Evolutionary conservation across 192 early-diverging fungal species (phyloP).

Genomic region (Coemansia sp.): DNA sequence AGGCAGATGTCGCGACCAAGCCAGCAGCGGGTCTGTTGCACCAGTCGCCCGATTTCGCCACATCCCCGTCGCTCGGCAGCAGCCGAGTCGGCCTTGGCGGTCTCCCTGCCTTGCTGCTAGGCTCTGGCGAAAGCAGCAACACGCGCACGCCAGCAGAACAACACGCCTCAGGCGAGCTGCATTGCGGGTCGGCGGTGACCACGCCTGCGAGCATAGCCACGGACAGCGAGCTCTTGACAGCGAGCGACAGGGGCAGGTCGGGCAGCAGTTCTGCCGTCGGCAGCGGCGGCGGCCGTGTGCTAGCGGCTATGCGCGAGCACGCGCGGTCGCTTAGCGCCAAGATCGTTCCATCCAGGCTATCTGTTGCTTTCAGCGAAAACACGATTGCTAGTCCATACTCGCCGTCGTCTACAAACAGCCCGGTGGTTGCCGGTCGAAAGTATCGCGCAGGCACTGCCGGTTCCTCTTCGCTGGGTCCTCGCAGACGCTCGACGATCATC

Average conservation of each 20-base stretch:
- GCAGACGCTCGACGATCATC: slow-evolving; percentile 5
- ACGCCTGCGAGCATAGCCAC: slow-evolving; percentile 30
- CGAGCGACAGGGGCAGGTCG: background rate
- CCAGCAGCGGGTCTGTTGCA: background rate
- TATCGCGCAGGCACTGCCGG: slow-evolving; percentile 16
- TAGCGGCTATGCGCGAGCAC: slow-evolving; percentile 31
- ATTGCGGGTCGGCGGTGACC: slow-evolving; percentile 11
- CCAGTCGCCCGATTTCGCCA: slow-evolving; percentile 2
- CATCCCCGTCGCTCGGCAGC: background rate
- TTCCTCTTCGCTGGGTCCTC: background rate
- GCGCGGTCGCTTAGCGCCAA: slow-evolving; percentile 43
- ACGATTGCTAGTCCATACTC: background rate
- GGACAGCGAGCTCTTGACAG: slow-evolving; percentile 13
- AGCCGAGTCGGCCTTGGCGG: slow-evolving; percentile 1
- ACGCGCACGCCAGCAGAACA: slow-evolving; percentile 10
- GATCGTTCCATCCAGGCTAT: slow-evolving; percentile 24
- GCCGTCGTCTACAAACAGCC: background rate
- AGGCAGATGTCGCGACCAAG: background rate
- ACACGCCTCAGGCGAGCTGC: background rate
- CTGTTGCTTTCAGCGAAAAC: slow-evolving; percentile 32
- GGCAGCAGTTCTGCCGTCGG: background rate
- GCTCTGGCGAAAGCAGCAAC: slow-evolving; percentile 2
- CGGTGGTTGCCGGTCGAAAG: slow-evolving; percentile 7
- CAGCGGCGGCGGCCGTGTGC: slow-evolving; percentile 11
- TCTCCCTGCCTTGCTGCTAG: no score